phyloP scores from a whole-genome alignment of 2,329 filamentous ascomycete species.

The Calonectria pseudoturangicola region DNA sequence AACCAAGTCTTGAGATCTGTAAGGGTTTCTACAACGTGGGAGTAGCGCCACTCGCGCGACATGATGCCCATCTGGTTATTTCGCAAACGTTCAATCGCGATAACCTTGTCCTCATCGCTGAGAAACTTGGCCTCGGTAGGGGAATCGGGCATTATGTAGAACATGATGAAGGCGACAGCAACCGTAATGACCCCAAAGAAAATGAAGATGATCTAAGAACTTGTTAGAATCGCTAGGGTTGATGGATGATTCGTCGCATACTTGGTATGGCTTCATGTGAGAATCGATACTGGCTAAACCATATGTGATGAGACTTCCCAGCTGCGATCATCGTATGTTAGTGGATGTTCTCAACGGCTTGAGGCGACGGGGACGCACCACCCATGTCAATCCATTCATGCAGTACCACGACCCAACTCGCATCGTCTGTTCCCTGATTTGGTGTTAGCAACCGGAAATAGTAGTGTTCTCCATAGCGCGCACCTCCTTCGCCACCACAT shows the following conservation, averaged over 20 bases:
- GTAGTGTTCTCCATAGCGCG: neutral
- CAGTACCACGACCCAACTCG: slow-evolving; percentile 76
- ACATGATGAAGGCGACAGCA: slow-evolving; percentile 65
- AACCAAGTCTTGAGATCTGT: slow-evolving; percentile 77
- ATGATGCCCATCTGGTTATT: slow-evolving; percentile 74
- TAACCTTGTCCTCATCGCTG: slow-evolving; percentile 68
- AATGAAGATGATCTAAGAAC: slow-evolving; percentile 68
- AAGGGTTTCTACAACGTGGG: slow-evolving; percentile 72
- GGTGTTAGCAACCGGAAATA: slow-evolving; percentile 32
- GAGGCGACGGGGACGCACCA: slow-evolving; percentile 57
- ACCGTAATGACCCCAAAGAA: slow-evolving; percentile 72
- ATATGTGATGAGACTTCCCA: slow-evolving; percentile 74
- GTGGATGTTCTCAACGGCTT: neutral
- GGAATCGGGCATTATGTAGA: slow-evolving; percentile 69
- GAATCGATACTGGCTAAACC: slow-evolving; percentile 75
- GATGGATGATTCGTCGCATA: slow-evolving; percentile 44
- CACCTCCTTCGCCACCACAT: slow-evolving; percentile 76
- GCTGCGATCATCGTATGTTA: slow-evolving; percentile 49
- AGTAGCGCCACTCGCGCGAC: slow-evolving; percentile 70
- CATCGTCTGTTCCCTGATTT: slow-evolving; percentile 71
- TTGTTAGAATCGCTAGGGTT: neutral
- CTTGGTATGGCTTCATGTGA: slow-evolving; percentile 67
- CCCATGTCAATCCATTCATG: slow-evolving; percentile 76
- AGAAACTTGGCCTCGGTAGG: slow-evolving; percentile 71
- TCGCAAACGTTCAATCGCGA: slow-evolving; percentile 72